Conservation (phyloP, 2,329 filamentous ascomycete genomes). For the Neoscytalidium dimidiatum region DNA sequence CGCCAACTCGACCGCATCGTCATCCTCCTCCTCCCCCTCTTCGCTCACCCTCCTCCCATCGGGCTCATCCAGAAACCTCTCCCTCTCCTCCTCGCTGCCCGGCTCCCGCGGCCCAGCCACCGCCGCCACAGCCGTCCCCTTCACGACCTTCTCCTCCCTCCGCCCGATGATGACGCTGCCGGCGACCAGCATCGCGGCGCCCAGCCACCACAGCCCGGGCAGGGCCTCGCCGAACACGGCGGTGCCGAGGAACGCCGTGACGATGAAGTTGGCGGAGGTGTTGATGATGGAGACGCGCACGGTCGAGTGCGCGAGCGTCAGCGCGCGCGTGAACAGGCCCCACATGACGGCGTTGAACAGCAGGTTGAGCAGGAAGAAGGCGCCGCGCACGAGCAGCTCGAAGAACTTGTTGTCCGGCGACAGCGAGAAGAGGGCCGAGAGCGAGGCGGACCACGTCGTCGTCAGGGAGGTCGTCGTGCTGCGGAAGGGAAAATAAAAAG, state of each 20-base stretch:
- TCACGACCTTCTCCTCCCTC: constrained; percentile 50
- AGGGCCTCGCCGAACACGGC: constrained; percentile 71
- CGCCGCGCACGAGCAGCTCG: constrained; percentile 53
- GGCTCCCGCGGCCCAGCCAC: not conserved
- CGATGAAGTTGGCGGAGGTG: constrained; percentile 78
- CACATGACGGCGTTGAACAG: constrained; percentile 81
- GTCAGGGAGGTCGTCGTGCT: constrained; percentile 65
- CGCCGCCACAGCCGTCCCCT: constrained; percentile 20
- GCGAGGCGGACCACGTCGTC: constrained; percentile 51
- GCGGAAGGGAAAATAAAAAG: not conserved
- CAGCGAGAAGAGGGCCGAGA: constrained; percentile 52
- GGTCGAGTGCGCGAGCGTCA: constrained; percentile 73
- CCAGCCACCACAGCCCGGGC: constrained; percentile 75
- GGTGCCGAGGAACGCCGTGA: constrained; percentile 72
- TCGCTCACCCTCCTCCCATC: not conserved
- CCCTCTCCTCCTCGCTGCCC: constrained; percentile 50
- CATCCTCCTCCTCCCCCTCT: constrained; percentile 25
- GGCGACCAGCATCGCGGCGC: constrained; percentile 69
- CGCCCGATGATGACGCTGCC: constrained; percentile 78
- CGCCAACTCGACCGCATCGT: constrained; percentile 32
- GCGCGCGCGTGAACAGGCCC: constrained; percentile 77
- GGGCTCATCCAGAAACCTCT: constrained; percentile 1
- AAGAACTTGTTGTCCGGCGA: constrained; percentile 48
- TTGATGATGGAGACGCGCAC: constrained; percentile 82
- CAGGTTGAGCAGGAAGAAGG: constrained; percentile 75